Base-by-base conservation (phyloP, 1,139 yeast species). In the Nakaseomyces sp. region DNA sequence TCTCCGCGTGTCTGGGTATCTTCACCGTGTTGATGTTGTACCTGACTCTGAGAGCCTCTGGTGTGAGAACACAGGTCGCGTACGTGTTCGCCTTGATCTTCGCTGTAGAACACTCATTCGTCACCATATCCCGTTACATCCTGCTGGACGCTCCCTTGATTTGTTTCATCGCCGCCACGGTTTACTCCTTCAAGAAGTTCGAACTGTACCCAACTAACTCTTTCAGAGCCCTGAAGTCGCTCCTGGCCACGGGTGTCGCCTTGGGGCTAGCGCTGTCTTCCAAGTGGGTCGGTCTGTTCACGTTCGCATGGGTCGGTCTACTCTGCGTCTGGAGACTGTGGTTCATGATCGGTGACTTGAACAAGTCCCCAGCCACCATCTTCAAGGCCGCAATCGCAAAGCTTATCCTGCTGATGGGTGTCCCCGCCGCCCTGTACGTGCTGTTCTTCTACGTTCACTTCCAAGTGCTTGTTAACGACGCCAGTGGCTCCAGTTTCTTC, bases 201-300 rank as follows among this genome's bases (percentile, higher is more conserved):
- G 94, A 89, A 68, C 71, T 80, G 53, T 84, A 81, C 61, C 72
- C 72, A 31, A 87, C 95, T n/a, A 81, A 85, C 61, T 56, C 84
- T 17, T 61, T 67, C 41, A 69, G 67, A 43, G 88, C 96, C 89
- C 83, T 69, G 67, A 77, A 78, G 57, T 72, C 81, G 45, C 69
- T 93, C 59, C 45, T 82, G 20, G 74, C 86, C 37, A 78, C 94
- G 32, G 95, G 95, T 49, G 66, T 87, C 43, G 83, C 83, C 15
- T 71, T 93, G 45, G 99, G 98, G 41, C 77, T 93, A 46, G 91
- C 97, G 2, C 71, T 83, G 28, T 78, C 89, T 37, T 81, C 95
- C 39, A 93, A 93, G 65, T 91, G 98, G 97, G 97, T 91, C 41
- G 99, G 98, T 44, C 69, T 91, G 40, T 91, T 91, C 71, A 91